Conservation (phyloP, 2,329 filamentous ascomycete species). For the Nakataea oryzae region DNA sequence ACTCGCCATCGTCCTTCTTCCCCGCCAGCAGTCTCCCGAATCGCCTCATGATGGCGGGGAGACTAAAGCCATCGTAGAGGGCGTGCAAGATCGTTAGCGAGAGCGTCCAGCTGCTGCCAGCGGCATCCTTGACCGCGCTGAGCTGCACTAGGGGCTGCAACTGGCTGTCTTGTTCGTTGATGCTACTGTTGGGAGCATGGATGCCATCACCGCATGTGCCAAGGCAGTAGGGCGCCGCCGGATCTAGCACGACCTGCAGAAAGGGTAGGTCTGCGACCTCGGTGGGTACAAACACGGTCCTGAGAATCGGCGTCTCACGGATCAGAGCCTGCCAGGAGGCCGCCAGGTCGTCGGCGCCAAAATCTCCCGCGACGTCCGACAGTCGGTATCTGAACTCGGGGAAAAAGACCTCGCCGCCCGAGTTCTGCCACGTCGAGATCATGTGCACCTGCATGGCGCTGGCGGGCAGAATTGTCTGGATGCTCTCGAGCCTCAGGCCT, state of each 20-base stretch:
- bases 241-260: conserved; percentile 49
- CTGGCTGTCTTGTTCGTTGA: background rate
- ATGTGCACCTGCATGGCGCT: conserved; percentile 74
- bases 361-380: conserved; percentile 13
- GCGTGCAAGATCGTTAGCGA: conserved; percentile 69
- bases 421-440: conserved; percentile 65
- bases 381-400: conserved; percentile 58
- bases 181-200: background rate
- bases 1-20: background rate
- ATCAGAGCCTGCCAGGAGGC: conserved; percentile 54
- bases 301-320: conserved; percentile 48
- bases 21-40: conserved; percentile 15
- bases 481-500: conserved; percentile 28
- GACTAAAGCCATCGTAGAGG: conserved; percentile 76
- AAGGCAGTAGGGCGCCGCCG: conserved; percentile 8
- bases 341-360: conserved; percentile 12
- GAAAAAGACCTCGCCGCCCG: conserved; percentile 58
- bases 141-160: conserved; percentile 15
- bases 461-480: conserved; percentile 54
- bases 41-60: conserved; percentile 49
- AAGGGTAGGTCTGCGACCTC: conserved; percentile 36
- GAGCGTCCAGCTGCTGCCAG: conserved; percentile 18
- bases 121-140: conserved; percentile 1
- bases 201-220: background rate
- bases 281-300: conserved; percentile 55